A percentile compares a stretch with the other conserved stretches of the same genome.
Evolutionary conservation across 1,284 basidiomycete genomes (phyloP).

Genomic region (Coniferiporia weirii): DNA sequence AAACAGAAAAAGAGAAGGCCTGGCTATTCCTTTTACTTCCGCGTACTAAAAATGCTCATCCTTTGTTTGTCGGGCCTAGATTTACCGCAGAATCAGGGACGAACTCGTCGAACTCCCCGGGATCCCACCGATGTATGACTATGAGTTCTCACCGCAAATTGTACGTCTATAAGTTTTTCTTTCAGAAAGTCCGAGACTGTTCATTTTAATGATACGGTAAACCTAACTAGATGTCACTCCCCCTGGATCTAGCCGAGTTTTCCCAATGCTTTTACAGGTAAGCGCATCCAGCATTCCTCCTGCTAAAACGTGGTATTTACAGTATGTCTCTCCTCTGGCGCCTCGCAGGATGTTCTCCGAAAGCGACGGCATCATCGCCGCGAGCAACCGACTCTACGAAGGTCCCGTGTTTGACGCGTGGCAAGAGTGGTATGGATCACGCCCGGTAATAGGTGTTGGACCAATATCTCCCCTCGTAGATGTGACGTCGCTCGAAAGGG

Average conservation of each 20-base stretch:
- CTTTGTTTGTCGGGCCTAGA: background rate
- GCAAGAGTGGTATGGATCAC: conserved; percentile 4
- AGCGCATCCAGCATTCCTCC: background rate
- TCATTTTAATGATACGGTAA: too few species aligned
- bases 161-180: background rate
- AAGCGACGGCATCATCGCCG: conserved; percentile 8
- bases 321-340: background rate
- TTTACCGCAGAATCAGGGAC: background rate
- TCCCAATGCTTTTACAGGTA: conserved; percentile 4
- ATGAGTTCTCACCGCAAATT: conserved; percentile 9
- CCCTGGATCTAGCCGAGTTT: background rate
- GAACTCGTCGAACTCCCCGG: conserved; percentile 7
- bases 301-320: background rate
- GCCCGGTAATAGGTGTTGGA: conserved; percentile 1
- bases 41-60: background rate
- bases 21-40: too few species aligned
- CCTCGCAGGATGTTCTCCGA: conserved; percentile 7
- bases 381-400: conserved; percentile 1
- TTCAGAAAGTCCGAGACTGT: background rate
- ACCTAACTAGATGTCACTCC: background rate
- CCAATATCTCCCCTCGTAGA: background rate
- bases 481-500: background rate
- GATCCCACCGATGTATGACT: conserved; percentile 14
- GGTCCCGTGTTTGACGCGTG: background rate
- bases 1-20: background rate